phyloP scores from a whole-genome alignment of 805 yeast genomes.

The Saccharomycopsis synnaedendra region DNA sequence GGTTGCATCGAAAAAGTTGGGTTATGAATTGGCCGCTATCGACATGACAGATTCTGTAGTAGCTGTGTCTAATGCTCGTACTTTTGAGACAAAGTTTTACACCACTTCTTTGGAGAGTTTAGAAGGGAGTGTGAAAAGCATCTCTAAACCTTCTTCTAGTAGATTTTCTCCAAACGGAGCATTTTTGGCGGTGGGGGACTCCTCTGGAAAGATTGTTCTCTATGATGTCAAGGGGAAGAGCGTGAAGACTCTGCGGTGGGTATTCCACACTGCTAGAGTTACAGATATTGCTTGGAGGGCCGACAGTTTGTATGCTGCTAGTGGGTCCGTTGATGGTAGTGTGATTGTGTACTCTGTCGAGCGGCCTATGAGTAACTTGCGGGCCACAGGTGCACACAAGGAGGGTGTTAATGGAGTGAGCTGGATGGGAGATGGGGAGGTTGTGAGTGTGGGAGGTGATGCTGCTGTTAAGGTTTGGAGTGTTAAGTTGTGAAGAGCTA shows the following conservation, averaged over 20 bases:
- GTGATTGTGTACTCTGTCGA: slow-evolving; percentile 70
- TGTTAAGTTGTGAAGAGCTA: slow-evolving; percentile 13
- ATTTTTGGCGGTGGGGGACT: slow-evolving; percentile 76
- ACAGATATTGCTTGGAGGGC: slow-evolving; percentile 69
- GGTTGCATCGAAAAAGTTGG: slow-evolving; percentile 22
- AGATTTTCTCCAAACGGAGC: slow-evolving; percentile 61
- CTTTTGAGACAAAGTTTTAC: slow-evolving; percentile 19
- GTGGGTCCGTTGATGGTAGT: slow-evolving; percentile 79
- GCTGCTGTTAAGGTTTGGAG: slow-evolving; percentile 71
- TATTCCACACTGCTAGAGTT: slow-evolving; percentile 82
- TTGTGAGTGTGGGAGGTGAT: slow-evolving; percentile 73
- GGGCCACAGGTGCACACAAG: slow-evolving; percentile 71
- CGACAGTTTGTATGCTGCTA: slow-evolving; percentile 60
- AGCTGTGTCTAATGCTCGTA: slow-evolving; percentile 37
- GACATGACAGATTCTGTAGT: slow-evolving; percentile 32
- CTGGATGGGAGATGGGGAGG: slow-evolving; percentile 44
- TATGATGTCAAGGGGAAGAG: slow-evolving; percentile 43
- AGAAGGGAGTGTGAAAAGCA: slow-evolving; percentile 18
- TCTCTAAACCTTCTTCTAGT: slow-evolving; percentile 37
- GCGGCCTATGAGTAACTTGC: slow-evolving; percentile 67
- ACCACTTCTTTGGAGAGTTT: slow-evolving; percentile 29
- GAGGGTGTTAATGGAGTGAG: slow-evolving; percentile 70
- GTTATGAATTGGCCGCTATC: slow-evolving; percentile 34
- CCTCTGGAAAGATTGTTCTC: slow-evolving; percentile 74
- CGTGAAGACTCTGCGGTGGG: slow-evolving; percentile 82